These are phyloP conservation scores for Fusarium fracticaudum DNA, from an alignment of 2,329 filamentous ascomycete genomes.

Conservation along the genomic window DNA sequence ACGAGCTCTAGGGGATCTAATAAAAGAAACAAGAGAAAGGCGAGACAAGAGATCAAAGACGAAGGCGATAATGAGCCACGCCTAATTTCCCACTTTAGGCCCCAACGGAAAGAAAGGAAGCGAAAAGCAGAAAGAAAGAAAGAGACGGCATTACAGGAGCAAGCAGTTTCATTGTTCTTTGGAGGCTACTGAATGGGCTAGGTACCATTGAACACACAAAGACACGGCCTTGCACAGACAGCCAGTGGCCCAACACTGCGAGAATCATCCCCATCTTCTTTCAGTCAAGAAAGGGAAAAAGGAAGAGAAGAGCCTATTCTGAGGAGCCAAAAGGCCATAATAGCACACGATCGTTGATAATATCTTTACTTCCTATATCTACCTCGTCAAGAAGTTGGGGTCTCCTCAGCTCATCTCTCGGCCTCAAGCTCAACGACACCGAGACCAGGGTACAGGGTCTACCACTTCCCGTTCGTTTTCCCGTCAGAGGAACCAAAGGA, in stretches of 20 bases:
- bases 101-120: constrained; percentile 26
- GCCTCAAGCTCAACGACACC: constrained; percentile 5
- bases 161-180: constrained; percentile 40
- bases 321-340: background rate
- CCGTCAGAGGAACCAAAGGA: constrained; percentile 4
- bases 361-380: constrained; percentile 14
- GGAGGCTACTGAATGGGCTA: constrained; percentile 32
- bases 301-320: background rate
- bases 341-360: background rate
- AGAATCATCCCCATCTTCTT: constrained; percentile 23
- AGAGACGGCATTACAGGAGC: constrained; percentile 1
- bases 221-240: constrained; percentile 35
- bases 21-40: background rate
- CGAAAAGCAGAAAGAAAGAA: constrained; percentile 4
- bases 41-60: constrained; percentile 30
- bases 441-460: constrained; percentile 19
- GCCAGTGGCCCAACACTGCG: constrained; percentile 25
- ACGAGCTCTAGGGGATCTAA: background rate
- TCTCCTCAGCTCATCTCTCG: constrained; percentile 4
- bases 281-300: constrained; percentile 16
- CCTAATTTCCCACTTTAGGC: constrained; percentile 27
- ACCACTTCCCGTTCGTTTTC: constrained; percentile 31
- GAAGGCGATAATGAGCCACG: constrained; percentile 34
- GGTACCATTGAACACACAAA: constrained; percentile 27
- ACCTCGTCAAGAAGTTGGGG: background rate